Evolutionary conservation across 2,329 filamentous ascomycete genomes (phyloP).

Genomic region (Aspergillus proliferans): DNA sequence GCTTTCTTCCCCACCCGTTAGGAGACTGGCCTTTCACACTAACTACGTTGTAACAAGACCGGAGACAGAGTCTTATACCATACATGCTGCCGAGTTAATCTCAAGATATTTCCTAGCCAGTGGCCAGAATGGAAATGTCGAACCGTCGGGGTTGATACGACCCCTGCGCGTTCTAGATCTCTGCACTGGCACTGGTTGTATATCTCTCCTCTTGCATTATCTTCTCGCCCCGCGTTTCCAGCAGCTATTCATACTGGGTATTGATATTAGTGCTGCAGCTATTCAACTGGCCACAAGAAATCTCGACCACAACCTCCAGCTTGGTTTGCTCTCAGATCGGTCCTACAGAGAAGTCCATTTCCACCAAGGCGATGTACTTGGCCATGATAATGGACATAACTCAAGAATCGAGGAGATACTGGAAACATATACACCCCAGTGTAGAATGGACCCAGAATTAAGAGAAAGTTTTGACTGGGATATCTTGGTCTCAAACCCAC

Average conservation of each 20-base stretch:
- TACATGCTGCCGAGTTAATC: slow-evolving; percentile 48
- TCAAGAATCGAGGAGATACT: slow-evolving; percentile 13
- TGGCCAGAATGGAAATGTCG: neutral
- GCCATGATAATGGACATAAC: neutral
- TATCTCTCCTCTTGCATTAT: slow-evolving; percentile 67
- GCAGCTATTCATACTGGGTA: slow-evolving; percentile 52
- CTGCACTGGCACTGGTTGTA: slow-evolving; percentile 88
- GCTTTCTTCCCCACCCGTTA: neutral
- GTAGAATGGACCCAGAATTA: neutral
- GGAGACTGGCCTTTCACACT: too few relatives aligned
- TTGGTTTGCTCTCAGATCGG: slow-evolving; percentile 17
- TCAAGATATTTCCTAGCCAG: slow-evolving; percentile 8
- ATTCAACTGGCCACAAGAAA: slow-evolving; percentile 63
- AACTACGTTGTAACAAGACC: slow-evolving; percentile 33
- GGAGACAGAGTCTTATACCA: slow-evolving; percentile 66
- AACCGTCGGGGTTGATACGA: slow-evolving; percentile 3
- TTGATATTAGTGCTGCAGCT: slow-evolving; percentile 67
- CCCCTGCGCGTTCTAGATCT: slow-evolving; percentile 67
- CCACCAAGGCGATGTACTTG: slow-evolving; percentile 40
- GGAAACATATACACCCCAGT: neutral
- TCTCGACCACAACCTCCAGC: slow-evolving; percentile 45
- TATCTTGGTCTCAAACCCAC: slow-evolving; percentile 80
- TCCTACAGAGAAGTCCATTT: slow-evolving; percentile 40
- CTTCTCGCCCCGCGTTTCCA: slow-evolving; percentile 45
- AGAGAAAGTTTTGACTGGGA: slow-evolving; percentile 39